These are phyloP conservation scores for Xylariaceae sp. DNA, from an alignment of 2,329 filamentous ascomycete species.

Conservation along the genomic window DNA sequence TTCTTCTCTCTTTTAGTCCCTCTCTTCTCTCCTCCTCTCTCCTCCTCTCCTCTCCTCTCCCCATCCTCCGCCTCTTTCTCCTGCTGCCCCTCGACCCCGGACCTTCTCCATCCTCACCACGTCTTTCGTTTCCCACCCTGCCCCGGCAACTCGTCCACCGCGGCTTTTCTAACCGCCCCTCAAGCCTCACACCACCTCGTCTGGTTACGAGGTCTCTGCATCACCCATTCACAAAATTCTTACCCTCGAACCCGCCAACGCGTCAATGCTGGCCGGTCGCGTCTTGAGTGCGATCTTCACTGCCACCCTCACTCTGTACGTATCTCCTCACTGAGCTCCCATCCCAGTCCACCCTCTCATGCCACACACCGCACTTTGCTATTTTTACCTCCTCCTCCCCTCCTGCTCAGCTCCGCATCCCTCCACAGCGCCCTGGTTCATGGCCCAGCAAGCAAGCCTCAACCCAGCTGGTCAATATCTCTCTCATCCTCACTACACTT, in stretches of 20 bases:
- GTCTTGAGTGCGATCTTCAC: constrained; percentile 18
- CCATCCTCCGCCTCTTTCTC: constrained; percentile 11
- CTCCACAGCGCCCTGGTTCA: constrained; percentile 4
- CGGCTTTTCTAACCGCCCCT: constrained; percentile 15
- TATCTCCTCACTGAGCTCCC: constrained; percentile 6
- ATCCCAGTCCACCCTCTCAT: not conserved
- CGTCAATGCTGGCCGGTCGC: constrained; percentile 20
- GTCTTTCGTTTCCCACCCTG: not conserved
- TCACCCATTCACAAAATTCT: not conserved
- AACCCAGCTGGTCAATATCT: not conserved
- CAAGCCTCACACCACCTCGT: not conserved
- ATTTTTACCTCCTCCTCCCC: not conserved
- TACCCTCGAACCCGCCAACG: constrained; percentile 9
- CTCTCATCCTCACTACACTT: not conserved
- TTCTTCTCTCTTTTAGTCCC: constrained; percentile 13
- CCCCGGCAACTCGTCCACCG: constrained; percentile 16
- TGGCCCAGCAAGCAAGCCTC: not conserved
- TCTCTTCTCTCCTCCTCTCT: constrained; percentile 17
- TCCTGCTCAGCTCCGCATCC: not conserved
- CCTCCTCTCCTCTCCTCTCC: constrained; percentile 16
- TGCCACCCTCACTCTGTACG: constrained; percentile 12
- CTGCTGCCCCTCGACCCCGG: constrained; percentile 14
- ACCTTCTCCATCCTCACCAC: not conserved
- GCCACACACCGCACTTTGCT: not conserved
- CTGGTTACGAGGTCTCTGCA: no score